These are phyloP conservation scores for Colletotrichum noveboracense DNA, from an alignment of 2,329 filamentous ascomycete species.

Conservation along the genomic window DNA sequence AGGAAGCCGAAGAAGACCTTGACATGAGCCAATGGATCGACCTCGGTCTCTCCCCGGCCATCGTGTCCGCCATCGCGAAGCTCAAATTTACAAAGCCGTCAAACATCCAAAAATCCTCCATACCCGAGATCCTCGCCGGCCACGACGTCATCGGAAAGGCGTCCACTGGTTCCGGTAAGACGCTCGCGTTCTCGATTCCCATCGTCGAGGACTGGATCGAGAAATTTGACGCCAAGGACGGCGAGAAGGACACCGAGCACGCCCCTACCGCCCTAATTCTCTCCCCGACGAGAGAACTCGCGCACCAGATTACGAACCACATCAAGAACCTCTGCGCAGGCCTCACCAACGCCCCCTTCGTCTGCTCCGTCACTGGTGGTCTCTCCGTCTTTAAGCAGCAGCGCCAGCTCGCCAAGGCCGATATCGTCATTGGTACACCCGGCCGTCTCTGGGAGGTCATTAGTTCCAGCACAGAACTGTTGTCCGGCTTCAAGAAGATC, in stretches of 20 bases:
- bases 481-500: slow-evolving; percentile 74
- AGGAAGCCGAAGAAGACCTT: slow-evolving; percentile 61
- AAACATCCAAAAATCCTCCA: slow-evolving; percentile 77
- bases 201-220: slow-evolving; percentile 85
- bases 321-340: slow-evolving; percentile 75
- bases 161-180: slow-evolving; percentile 95
- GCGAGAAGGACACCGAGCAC: slow-evolving; percentile 34
- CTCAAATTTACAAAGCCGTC: slow-evolving; percentile 84
- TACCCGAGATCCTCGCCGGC: slow-evolving; percentile 82
- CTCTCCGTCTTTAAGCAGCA: slow-evolving; percentile 95
- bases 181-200: slow-evolving; percentile 90
- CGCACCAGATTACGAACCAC: slow-evolving; percentile 88
- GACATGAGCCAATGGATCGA: slow-evolving; percentile 82
- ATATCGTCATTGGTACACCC: slow-evolving; percentile 93
- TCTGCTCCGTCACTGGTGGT: slow-evolving; percentile 92
- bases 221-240: slow-evolving; percentile 26
- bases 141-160: slow-evolving; percentile 96
- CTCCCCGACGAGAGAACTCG: slow-evolving; percentile 90
- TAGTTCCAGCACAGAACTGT: slow-evolving; percentile 72
- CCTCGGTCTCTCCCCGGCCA: slow-evolving; percentile 73
- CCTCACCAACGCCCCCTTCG: slow-evolving; percentile 65
- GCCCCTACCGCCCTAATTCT: slow-evolving; percentile 79
- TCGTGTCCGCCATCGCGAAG: slow-evolving; percentile 76
- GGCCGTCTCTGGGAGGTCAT: slow-evolving; percentile 95
- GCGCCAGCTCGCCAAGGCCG: slow-evolving; percentile 79